A percentile compares a stretch with the other conserved stretches of the same genome.
These are phyloP conservation scores for Grosmannia serpens DNA, from an alignment of 2,329 filamentous ascomycete genomes.

Conservation along the genomic window DNA sequence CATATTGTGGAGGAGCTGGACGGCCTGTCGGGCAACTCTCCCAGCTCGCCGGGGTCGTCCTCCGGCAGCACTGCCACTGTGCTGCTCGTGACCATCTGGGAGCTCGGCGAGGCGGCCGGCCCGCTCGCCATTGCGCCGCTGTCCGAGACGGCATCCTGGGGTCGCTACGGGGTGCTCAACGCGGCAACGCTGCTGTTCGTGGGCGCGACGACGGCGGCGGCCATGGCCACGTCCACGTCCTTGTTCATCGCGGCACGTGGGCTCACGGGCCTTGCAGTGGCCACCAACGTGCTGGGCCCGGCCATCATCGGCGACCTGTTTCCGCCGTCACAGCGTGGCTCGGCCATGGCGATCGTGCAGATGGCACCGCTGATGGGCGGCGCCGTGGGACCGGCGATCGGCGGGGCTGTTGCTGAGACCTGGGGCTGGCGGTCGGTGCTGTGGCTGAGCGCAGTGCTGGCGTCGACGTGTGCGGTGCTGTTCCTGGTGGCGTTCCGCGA, in stretches of 20 bases:
- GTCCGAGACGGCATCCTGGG: slow-evolving; percentile 42
- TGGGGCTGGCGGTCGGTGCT: slow-evolving; percentile 24
- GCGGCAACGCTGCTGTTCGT: slow-evolving; percentile 40
- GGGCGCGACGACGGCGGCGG: slow-evolving; percentile 28
- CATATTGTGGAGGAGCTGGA: slow-evolving; percentile 37
- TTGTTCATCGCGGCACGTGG: slow-evolving; percentile 55
- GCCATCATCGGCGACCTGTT: slow-evolving; percentile 57
- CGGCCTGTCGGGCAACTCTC: slow-evolving; percentile 8
- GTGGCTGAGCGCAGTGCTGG: slow-evolving; percentile 17
- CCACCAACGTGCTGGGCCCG: slow-evolving; percentile 50
- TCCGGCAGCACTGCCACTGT: slow-evolving; percentile 35
- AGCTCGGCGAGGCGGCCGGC: slow-evolving; percentile 53
- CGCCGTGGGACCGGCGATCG: slow-evolving; percentile 19
- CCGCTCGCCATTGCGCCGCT: slow-evolving; percentile 51
- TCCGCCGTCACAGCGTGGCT: slow-evolving; percentile 38
- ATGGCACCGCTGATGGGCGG: slow-evolving; percentile 21
- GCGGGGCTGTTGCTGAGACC: slow-evolving; percentile 20
- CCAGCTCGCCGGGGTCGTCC: slow-evolving; percentile 17
- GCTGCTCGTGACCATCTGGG: slow-evolving; percentile 60
- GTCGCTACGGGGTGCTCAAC: slow-evolving; percentile 44
- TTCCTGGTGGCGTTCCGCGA: slow-evolving; percentile 19
- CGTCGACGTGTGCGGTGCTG: slow-evolving; percentile 13
- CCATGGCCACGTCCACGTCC: slow-evolving; percentile 34
- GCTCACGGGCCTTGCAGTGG: slow-evolving; percentile 52
- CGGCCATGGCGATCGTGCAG: slow-evolving; percentile 30